Evolutionary conservation across 1,284 basidiomycete species (phyloP), one percentile per base, ranked within the genome.

Genomic region (Golubevia pallescens): DNA sequence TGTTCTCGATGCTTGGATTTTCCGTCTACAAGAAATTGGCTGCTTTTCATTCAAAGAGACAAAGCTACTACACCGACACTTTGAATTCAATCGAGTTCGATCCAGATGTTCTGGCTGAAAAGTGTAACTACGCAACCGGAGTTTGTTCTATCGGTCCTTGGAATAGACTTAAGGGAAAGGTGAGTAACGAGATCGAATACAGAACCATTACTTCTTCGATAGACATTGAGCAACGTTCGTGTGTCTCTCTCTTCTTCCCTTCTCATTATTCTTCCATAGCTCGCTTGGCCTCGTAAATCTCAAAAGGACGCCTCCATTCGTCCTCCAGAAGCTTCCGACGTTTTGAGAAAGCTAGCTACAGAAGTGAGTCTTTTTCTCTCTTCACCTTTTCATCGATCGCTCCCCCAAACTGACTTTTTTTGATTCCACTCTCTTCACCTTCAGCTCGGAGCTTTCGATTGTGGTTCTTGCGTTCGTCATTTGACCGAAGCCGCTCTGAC

Each of bases 51-150:
- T 16, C 63, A 10, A 24, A 48, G 16, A 42, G 63, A 21, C 63
- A 65, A 57, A 28, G 23, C 16, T 32, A 63, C 53, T 65, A 65
- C 38, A 34, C 52, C 32, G 63, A 65, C 53, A 24, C 23, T 24
- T 57, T 65, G 24, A 65, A 63, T 34, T 53, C 20, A 20, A 52
- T 65, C 24, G 28, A 24, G 14, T 56, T 65, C 10, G 63, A 65
- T 51, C 63, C 63, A 21, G 63, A 65, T 20, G 63, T 53, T 38
- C 59, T 65, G n/a, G 60, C 59, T 4, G 38, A 54, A 21, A 58
- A 65, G 34, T 65, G 63, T 52, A 61, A 65, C 61, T 62, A 65
- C 38, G 63, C 63, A 2, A 62, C 59, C 28, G 63, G 63, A 13
- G 34, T 65, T 16, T 65, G 63, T 24, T 23, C 24, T 7, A 52